These are phyloP conservation scores for Russula vinacea DNA, from an alignment of 768 basidiomycete species.

Conservation along the genomic window DNA sequence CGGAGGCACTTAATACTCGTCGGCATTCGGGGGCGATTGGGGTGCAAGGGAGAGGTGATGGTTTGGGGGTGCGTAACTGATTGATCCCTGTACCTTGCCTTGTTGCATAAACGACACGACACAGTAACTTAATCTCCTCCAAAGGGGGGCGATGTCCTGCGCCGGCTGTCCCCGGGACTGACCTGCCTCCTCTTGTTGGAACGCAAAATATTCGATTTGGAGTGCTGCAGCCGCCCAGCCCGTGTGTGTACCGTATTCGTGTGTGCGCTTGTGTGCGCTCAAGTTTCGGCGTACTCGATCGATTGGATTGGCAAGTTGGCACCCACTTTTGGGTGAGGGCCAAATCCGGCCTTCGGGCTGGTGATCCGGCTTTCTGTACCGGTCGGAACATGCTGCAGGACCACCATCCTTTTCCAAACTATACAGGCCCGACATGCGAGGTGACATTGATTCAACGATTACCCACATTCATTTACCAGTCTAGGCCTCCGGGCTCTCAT, in stretches of 20 bases:
- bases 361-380: neutral
- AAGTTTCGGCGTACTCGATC: neutral
- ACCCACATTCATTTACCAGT: neutral
- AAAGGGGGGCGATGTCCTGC: neutral
- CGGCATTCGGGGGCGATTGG: neutral
- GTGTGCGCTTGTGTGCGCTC: neutral
- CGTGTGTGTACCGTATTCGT: neutral
- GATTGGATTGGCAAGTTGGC: neutral
- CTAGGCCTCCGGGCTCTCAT: neutral
- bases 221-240: neutral
- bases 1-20: neutral
- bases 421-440: neutral
- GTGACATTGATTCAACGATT: neutral
- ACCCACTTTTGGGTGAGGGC: neutral
- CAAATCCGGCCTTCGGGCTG: neutral
- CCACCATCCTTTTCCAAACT: neutral
- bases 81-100: slow-evolving; percentile 1
- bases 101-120: slow-evolving; percentile 4
- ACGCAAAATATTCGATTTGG: neutral
- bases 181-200: neutral
- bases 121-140: slow-evolving; percentile 5
- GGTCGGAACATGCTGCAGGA: neutral
- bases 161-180: slow-evolving; percentile 3
- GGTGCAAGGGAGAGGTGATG: neutral
- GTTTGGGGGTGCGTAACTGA: slow-evolving; percentile 15